These are phyloP conservation scores for Tylopilus plumbeoviolaceoides DNA, from an alignment of 768 basidiomycete genomes.

Conservation along the genomic window DNA sequence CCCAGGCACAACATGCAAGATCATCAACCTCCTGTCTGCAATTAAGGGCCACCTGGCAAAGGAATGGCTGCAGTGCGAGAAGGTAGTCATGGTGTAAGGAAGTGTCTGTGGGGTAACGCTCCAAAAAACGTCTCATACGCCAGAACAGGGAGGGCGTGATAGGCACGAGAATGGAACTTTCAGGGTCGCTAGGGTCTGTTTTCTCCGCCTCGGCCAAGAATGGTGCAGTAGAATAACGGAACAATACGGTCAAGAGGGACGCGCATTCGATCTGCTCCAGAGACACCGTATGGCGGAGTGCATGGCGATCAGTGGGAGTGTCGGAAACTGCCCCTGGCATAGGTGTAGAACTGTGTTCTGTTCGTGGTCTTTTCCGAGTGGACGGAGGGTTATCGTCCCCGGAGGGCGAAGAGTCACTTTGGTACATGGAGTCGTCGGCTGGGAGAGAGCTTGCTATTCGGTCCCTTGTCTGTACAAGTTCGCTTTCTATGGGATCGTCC, in stretches of 20 bases:
- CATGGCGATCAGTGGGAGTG: slow-evolving; percentile 22
- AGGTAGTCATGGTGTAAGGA: slow-evolving; percentile 78
- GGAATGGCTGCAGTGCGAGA: slow-evolving; percentile 57
- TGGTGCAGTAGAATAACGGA: slow-evolving; percentile 56
- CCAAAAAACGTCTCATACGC: slow-evolving; percentile 60
- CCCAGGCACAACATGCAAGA: slow-evolving; percentile 64
- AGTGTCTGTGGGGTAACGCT: slow-evolving; percentile 64
- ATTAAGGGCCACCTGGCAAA: slow-evolving; percentile 80
- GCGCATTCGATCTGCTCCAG: slow-evolving; percentile 71
- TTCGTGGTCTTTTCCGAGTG: slow-evolving; percentile 28
- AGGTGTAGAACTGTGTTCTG: slow-evolving; percentile 23
- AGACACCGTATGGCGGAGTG: slow-evolving; percentile 33
- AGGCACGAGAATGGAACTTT: slow-evolving; percentile 10
- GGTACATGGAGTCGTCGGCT: slow-evolving; percentile 30
- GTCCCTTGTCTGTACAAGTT: slow-evolving; percentile 25
- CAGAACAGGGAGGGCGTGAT: slow-evolving; percentile 48
- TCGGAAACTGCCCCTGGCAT: slow-evolving; percentile 11
- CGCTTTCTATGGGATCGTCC: slow-evolving; percentile 45
- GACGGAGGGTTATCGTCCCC: slow-evolving; percentile 32
- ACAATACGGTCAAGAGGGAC: slow-evolving; percentile 55
- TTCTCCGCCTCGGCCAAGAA: slow-evolving; percentile 41
- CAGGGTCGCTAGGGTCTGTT: slow-evolving; percentile 29
- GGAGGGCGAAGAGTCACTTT: slow-evolving; percentile 29
- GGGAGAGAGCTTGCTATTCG: slow-evolving; percentile 14
- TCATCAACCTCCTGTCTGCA: slow-evolving; percentile 49